A percentile compares a stretch with the other conserved stretches of the same genome.
phyloP scores from a whole-genome alignment of 2,329 filamentous ascomycete genomes.

The Colletotrichum echinochloae region DNA sequence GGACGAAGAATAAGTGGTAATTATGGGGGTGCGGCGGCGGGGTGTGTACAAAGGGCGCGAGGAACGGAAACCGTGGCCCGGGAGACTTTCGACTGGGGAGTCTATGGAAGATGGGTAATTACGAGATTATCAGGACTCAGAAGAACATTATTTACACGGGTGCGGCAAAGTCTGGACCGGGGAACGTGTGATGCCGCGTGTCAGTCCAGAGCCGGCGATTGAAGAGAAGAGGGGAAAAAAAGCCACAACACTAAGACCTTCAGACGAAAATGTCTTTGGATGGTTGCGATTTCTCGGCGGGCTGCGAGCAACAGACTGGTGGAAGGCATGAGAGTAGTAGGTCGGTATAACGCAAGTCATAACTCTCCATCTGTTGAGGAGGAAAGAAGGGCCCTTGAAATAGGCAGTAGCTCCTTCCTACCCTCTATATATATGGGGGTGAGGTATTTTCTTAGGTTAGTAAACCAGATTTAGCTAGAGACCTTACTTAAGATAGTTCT shows the following conservation, averaged over 20 bases:
- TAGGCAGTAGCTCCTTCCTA: too few species aligned
- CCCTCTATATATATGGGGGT: too few species aligned
- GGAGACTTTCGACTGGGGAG: not conserved
- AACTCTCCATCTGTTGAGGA: constrained; percentile 22
- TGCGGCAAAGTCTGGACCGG: not conserved
- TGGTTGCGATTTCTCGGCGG: constrained; percentile 16
- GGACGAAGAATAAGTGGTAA: not conserved
- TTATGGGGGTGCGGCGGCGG: not conserved
- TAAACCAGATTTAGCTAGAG: too few species aligned
- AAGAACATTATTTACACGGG: constrained; percentile 15
- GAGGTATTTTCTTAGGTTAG: too few species aligned
- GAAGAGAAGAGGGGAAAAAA: not conserved
- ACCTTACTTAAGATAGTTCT: too few species aligned
- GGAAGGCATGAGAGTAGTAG: not conserved
- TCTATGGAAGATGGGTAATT: constrained; percentile 6
- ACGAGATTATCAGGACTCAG: constrained; percentile 8
- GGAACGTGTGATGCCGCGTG: constrained; percentile 5
- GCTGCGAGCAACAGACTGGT: constrained; percentile 1
- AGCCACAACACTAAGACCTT: constrained; percentile 1
- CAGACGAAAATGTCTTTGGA: constrained; percentile 34
- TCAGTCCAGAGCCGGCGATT: constrained; percentile 30
- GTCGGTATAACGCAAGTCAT: constrained; percentile 2
- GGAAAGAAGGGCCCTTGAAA: not conserved
- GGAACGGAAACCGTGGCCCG: not conserved
- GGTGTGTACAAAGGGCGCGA: not conserved